Evolutionary conservation across 768 basidiomycete species (phyloP), one percentile per base, ranked within the genome.

Genomic region (Pleurotus platypus): DNA sequence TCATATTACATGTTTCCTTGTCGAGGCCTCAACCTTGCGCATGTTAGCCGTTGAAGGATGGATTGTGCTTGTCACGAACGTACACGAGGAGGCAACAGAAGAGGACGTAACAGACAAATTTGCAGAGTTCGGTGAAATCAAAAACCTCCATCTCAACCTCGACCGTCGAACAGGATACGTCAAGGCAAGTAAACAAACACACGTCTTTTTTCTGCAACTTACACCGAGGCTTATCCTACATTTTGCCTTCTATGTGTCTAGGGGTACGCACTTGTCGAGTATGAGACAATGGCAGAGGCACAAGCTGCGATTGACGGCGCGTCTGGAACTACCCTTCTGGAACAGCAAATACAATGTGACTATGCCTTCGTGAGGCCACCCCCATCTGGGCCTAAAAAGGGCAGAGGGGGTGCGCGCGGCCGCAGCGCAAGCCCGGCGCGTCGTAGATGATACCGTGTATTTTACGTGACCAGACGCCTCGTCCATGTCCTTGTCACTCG

Each of bases 241-340:
- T 59, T 40, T 20, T 37, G 60, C 8, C 37, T 54, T 48, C 22
- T 50, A 49, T 13, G 51, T 40, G 38, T 39, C n/a, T 65, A 98
- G 96, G 97, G 97, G 43, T 99, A 99, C 75, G 96, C 95, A 3
- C 76, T 99, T 55, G 92, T 99, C 50, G 97, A 99, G 72, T 99
- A 98, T 69, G 94, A 95, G 67, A 95, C 93, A 4, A 89, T 92
- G 84, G 79, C 86, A 9, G 95, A 98, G 59, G 97, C 97, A 1
- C 92, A 97, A 64, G 84, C 86, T 24, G 97, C 97, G 15, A 96
- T 99, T 60, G 90, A 94, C 57, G 88, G 87, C 46, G 94, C 94
- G 22, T 85, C 89, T 20, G 92, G 92, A 2, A 86, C 91, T 3
- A 76, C 82, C 5, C 71, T 98, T 56, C 73, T 99, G 55, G 97